A percentile compares a stretch with the other conserved stretches of the same genome.
phyloP scores from a whole-genome alignment of 1,139 yeast genomes.

The Taphrina sp. region DNA sequence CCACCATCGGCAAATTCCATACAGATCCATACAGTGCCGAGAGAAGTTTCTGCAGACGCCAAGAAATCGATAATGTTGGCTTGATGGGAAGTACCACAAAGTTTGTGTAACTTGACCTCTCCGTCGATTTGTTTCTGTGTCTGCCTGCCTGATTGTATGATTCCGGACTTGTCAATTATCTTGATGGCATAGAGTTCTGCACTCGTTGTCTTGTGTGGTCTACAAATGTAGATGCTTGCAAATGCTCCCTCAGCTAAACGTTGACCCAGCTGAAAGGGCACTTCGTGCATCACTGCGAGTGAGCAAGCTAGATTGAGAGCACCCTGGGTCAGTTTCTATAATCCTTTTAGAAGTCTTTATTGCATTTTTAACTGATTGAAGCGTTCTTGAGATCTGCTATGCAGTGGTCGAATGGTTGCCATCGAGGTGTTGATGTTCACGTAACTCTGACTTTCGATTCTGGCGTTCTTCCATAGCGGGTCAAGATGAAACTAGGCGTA shows the following conservation, averaged over 20 bases:
- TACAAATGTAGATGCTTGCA: conserved; percentile 19
- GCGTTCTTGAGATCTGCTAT: no score
- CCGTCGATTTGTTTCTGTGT: conserved; percentile 50
- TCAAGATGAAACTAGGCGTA: no score
- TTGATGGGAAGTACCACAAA: conserved; percentile 52
- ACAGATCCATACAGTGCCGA: conserved; percentile 51
- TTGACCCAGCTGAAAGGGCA: conserved; percentile 27
- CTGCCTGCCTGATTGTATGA: conserved; percentile 49
- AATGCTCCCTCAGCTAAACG: conserved; percentile 13
- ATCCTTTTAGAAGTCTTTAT: no score
- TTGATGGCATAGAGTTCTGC: conserved; percentile 54
- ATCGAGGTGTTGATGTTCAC: no score
- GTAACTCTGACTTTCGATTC: no score
- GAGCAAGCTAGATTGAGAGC: no score
- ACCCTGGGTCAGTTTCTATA: no score
- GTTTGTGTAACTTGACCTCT: conserved; percentile 57
- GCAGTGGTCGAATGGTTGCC: no score
- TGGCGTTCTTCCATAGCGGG: no score
- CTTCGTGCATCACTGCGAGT: conserved; percentile 3
- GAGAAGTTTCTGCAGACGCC: conserved; percentile 49
- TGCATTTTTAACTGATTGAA: no score
- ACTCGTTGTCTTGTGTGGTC: neutral
- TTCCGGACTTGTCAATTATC: conserved; percentile 54
- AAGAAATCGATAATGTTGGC: conserved; percentile 57
- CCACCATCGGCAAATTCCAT: conserved; percentile 70